Conservation (phyloP, 2,329 filamentous ascomycete genomes). For the Alternaria atra region DNA sequence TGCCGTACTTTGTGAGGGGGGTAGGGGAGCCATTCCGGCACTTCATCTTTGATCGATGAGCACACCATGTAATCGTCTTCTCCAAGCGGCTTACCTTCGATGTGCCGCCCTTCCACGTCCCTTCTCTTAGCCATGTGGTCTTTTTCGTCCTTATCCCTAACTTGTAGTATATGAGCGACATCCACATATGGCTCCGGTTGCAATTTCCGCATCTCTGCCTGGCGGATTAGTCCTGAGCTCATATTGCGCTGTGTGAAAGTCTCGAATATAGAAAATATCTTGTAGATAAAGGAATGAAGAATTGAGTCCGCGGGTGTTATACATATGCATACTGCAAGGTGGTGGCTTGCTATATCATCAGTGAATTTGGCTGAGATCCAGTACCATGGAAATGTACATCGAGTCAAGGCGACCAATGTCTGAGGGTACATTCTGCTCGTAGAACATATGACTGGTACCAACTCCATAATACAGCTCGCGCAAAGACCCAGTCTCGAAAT, state of each 20-base stretch:
- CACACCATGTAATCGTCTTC: background rate
- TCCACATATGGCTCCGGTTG: background rate
- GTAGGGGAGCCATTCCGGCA: background rate
- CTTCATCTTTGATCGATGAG: background rate
- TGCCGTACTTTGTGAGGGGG: background rate
- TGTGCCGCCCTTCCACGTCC: background rate
- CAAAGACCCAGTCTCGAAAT: background rate
- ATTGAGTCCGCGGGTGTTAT: background rate
- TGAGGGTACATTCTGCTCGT: background rate
- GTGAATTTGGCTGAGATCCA: background rate
- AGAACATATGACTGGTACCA: background rate
- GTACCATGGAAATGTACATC: background rate
- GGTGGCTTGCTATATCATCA: background rate
- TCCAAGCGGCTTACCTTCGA: background rate
- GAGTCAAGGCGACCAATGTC: background rate
- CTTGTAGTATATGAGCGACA: background rate
- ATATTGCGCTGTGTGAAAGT: background rate
- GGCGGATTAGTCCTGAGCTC: background rate
- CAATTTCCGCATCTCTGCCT: background rate
- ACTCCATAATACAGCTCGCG: background rate
- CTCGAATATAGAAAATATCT: background rate
- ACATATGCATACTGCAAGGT: background rate
- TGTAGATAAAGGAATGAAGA: background rate
- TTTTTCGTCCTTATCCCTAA: background rate
- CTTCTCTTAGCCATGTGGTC: background rate